Base-by-base conservation (phyloP, 371 early-diverging fungal species). In the Saksenaea oblongispora region DNA sequence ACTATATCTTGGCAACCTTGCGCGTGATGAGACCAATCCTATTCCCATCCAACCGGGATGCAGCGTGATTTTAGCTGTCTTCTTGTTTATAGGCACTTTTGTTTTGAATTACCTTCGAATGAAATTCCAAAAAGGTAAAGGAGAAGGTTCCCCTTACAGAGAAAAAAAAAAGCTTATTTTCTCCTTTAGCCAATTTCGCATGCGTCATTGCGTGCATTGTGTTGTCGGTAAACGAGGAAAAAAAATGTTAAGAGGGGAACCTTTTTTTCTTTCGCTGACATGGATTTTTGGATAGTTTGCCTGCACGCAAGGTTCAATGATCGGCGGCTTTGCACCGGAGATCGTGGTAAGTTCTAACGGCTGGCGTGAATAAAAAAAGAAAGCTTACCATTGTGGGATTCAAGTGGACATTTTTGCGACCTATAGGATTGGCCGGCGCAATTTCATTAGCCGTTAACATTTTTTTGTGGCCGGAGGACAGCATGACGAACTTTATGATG, bases 391-490 rank as follows among this genome's bases (percentile, higher is more conserved):
- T 8, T 34, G 14, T 54, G 14, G 22, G 28, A 27, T 22, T 44
- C 5, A 57, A 79, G 80, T 80, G 80, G 80, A 1, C 35, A 3
- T 75, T 75, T 62, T 44, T 80, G n/a, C 65, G 37, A 26, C 80
- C 80, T 1, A 63, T 77, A 36, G 73, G 70, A 5, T 27, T 71
- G 0, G 73, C 75, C 35, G 80, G 72, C 22, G 76, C 61, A 5
- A 58, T 77, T 39, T 65, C 71, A 13, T 35, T 80, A 9, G 75
- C 69, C 11, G 69, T 80, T 10, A 65, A 77, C 47, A 66, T 67
- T 26, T 26, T 77, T 9, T 56, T 80, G 22, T 80, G 80, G 80
- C 80, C 80, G 15, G 80, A 76, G 15, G 75, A 80, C 26, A 80
- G 77, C 28, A 62, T 77, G 13, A 69, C 64, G 14, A 76, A 75